These are phyloP conservation scores for Alternaria conjuncta DNA, from an alignment of 2,329 filamentous ascomycete genomes.

Conservation along the genomic window DNA sequence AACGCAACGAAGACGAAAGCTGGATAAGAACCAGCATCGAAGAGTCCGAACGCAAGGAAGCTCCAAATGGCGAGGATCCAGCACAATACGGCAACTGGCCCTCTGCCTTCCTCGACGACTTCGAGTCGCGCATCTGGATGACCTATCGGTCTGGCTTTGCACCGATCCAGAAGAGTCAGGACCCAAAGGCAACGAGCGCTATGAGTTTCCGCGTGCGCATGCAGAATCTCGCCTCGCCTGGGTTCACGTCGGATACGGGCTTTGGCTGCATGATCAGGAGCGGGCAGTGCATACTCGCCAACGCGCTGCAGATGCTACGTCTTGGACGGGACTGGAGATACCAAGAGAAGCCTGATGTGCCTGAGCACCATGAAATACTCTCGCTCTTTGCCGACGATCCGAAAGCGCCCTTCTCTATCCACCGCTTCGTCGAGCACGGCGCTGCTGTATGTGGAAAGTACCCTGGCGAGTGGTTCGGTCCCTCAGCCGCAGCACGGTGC, in stretches of 20 bases:
- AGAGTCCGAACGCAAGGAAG: conserved; percentile 71
- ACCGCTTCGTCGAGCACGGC: conserved; percentile 90
- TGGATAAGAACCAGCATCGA: conserved; percentile 73
- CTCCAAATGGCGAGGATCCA: conserved; percentile 43
- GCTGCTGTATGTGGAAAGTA: conserved; percentile 89
- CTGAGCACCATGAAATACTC: conserved; percentile 73
- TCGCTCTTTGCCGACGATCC: conserved; percentile 87
- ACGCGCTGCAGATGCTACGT: conserved; percentile 74
- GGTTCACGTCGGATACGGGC: conserved; percentile 91
- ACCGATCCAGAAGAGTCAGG: conserved; percentile 77
- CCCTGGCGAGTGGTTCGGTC: conserved; percentile 97
- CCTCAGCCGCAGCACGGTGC: conserved; percentile 92
- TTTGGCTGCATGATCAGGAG: conserved; percentile 99
- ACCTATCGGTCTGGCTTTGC: conserved; percentile 91
- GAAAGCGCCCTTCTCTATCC: conserved; percentile 88
- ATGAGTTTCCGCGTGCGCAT: conserved; percentile 86
- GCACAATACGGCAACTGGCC: conserved; percentile 73
- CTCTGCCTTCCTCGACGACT: conserved; percentile 82
- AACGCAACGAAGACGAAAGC: conserved; percentile 49
- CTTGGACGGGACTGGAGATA: conserved; percentile 88
- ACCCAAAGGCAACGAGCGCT: conserved; percentile 71
- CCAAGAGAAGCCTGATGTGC: conserved; percentile 54
- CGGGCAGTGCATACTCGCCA: conserved; percentile 90
- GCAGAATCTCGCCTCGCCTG: conserved; percentile 79
- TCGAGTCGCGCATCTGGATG: conserved; percentile 94